Evolutionary conservation across 2,329 filamentous ascomycete genomes (phyloP), one percentile per base, ranked within the genome.

Genomic region (Aspergillus intermedius): DNA sequence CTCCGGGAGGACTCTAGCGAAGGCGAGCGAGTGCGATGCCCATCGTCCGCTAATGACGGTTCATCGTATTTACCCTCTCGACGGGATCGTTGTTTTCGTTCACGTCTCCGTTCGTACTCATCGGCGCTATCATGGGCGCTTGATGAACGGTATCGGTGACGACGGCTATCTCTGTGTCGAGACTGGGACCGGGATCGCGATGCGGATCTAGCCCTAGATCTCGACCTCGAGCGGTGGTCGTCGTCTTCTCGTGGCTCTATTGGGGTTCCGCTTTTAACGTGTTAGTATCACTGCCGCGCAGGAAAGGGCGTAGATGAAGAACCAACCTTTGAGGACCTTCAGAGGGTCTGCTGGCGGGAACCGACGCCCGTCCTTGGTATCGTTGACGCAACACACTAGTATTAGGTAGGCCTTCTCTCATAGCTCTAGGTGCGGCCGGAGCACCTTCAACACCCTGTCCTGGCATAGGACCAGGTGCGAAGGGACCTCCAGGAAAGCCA

Each of bases 371-470:
- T 44, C 63, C 67, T 45, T 64, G 60, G 44, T 63, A 60, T 44
- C 65, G 84, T 65, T 77, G 69, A 59, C 86, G 80, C 55, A 83
- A 79, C 46, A 87, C 79, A 57, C 87, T 88, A 49, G 85, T 91
- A 67, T 94, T 94, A 45, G 88, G 87, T 9, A 90, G 75, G 25
- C 90, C 89, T 69, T 93, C 86, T 54, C 91, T 81, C 88, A 97
- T 95, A 15, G 93, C 93, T 70, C 93, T 91, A 43, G 93, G 93
- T 8, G 91, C 93, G 47, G 87, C 95, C 23, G 93, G 93, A 23
- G 93, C 93, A 71, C 80, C 80, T 62, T 74, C 74, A 46, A 82
- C 79, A 34, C 79, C 79, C 78, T 88, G 71, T 4, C 76, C 76
- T 45, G 70, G 67, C 54, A 59, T 52, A 42, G 51, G 44, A 4